phyloP scores from a whole-genome alignment of 306 rosid species.

The Prunus dulcis region DNA sequence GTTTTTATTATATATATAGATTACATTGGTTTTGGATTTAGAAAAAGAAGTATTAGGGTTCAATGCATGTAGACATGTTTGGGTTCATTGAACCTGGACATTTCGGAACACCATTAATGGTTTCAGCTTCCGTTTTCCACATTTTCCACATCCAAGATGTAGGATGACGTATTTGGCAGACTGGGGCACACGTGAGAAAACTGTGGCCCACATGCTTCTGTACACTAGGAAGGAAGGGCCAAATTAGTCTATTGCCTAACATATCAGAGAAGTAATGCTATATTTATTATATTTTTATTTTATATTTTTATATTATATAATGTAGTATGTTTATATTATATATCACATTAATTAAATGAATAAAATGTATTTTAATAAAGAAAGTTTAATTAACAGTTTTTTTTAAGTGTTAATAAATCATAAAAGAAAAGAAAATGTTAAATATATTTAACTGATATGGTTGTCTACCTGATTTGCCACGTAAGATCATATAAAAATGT shows the following conservation, averaged over 20 bases:
- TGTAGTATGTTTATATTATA: too few relatives aligned
- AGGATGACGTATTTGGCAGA: not conserved
- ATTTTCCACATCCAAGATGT: conserved; percentile 27
- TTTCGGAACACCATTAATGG: not conserved
- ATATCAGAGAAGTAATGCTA: too few relatives aligned
- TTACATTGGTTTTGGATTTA: not conserved
- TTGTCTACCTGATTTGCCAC: too few relatives aligned
- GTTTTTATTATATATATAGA: not conserved
- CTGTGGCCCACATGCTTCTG: not conserved
- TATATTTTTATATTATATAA: too few relatives aligned
- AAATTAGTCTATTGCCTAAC: not conserved
- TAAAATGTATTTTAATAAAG: too few relatives aligned
- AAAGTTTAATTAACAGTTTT: too few relatives aligned
- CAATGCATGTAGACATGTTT: conserved; percentile 36
- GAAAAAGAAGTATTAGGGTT: not conserved
- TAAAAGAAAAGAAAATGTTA: too few relatives aligned
- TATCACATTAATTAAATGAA: accelerated
- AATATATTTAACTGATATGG: too few relatives aligned
- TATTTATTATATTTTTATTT: accelerated
- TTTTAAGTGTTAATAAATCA: too few relatives aligned
- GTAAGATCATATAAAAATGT: accelerated
- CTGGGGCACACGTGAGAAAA: not conserved
- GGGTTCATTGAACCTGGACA: conserved; percentile 59
- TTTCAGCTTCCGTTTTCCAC: conserved; percentile 28
- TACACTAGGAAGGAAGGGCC: not conserved